A percentile compares a stretch with the other conserved stretches of the same genome.
These are phyloP conservation scores for Termitomyces eurrhizus DNA, from an alignment of 768 basidiomycete genomes.

Conservation along the genomic window DNA sequence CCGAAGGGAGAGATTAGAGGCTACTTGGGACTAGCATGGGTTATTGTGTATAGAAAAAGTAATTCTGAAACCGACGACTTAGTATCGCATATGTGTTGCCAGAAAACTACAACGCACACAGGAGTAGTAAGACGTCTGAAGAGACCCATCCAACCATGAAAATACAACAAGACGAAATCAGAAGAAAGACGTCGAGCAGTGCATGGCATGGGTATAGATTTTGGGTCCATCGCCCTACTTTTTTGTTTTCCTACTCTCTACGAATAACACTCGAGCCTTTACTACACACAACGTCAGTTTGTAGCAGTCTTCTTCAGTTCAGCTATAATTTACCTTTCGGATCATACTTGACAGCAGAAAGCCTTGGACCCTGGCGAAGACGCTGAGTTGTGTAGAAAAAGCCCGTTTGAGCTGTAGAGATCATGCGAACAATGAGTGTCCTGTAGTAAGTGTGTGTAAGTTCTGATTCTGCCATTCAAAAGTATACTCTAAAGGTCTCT, in stretches of 20 bases:
- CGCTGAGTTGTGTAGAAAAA: slow-evolving; percentile 88
- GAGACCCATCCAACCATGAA: background rate
- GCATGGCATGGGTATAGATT: background rate
- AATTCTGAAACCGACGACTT: background rate
- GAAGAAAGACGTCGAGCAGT: background rate
- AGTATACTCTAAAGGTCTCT: background rate
- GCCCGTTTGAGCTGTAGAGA: slow-evolving; percentile 90
- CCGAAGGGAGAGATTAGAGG: background rate
- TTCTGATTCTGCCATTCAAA: too few relatives aligned
- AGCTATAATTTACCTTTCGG: slow-evolving; percentile 56
- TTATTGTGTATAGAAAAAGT: background rate
- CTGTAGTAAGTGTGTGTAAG: slow-evolving; percentile 22
- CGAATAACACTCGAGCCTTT: slow-evolving; percentile 68
- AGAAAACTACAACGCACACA: background rate
- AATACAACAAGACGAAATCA: background rate
- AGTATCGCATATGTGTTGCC: background rate
- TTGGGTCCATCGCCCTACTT: slow-evolving; percentile 30
- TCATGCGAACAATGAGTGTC: slow-evolving; percentile 80
- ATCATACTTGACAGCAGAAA: slow-evolving; percentile 92
- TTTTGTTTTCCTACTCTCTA: slow-evolving; percentile 74
- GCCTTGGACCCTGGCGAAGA: slow-evolving; percentile 66
- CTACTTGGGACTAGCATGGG: background rate
- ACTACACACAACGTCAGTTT: slow-evolving; percentile 34
- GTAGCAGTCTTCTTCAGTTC: background rate
- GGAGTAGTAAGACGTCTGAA: background rate